phyloP scores from a whole-genome alignment of 176 grass and related monocot genomes.

The Lolium multiflorum region DNA sequence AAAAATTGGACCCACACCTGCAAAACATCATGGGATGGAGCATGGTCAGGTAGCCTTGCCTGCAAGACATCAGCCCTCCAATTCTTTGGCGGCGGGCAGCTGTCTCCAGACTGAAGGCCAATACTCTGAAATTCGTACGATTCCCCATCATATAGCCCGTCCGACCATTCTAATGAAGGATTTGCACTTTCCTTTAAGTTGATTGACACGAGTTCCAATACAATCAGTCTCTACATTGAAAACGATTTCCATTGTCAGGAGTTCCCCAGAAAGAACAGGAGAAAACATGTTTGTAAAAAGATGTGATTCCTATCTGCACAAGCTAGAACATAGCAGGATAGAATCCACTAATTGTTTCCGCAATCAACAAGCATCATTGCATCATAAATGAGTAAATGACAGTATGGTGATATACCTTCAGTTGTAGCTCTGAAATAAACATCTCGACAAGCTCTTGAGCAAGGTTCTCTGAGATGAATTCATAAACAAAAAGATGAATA shows the following conservation, averaged over 20 bases:
- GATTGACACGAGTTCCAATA: conserved; percentile 62
- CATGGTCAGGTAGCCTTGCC: conserved; percentile 28
- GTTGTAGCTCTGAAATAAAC: conserved; percentile 74
- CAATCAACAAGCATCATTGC: conserved; percentile 22
- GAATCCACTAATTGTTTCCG: neutral
- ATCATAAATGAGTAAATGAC: neutral
- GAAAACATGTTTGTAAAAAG: conserved; percentile 5
- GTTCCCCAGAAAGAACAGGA: neutral
- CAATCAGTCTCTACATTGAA: conserved; percentile 67
- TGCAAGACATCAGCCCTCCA: conserved; percentile 37
- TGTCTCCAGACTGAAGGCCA: conserved; percentile 62
- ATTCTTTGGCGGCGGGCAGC: conserved; percentile 45
- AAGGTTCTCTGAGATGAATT: conserved; percentile 67
- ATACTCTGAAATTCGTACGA: conserved; percentile 54
- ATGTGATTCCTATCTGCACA: conserved; percentile 11
- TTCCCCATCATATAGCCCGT: conserved; percentile 80
- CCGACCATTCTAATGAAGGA: conserved; percentile 48
- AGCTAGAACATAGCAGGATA: conserved; percentile 31
- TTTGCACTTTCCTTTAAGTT: conserved; percentile 44
- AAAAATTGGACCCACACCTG: conserved; percentile 55
- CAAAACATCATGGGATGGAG: conserved; percentile 56
- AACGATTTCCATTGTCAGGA: conserved; percentile 34
- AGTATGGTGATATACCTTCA: conserved; percentile 61
- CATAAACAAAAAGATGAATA: conserved; percentile 10
- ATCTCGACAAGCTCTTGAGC: conserved; percentile 74